phyloP scores from a whole-genome alignment of 257 asterid species.

The Fraxinus excelsior region DNA sequence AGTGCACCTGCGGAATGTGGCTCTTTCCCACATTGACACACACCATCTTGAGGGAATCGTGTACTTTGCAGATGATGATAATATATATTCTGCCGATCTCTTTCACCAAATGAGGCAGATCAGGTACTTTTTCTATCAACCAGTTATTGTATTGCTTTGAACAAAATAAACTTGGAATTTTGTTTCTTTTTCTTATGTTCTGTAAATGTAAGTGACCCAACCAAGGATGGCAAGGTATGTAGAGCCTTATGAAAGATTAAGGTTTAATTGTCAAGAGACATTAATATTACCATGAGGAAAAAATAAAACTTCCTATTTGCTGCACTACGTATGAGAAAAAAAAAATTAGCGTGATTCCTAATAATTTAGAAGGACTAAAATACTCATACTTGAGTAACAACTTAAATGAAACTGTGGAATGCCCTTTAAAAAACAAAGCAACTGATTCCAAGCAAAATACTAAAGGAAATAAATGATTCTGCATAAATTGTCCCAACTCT shows the following conservation, averaged over 20 bases:
- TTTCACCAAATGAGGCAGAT: conserved; percentile 68
- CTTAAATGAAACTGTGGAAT: background rate
- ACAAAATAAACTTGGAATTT: background rate
- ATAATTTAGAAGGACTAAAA: background rate
- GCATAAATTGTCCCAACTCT: background rate
- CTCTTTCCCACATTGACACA: conserved; percentile 69
- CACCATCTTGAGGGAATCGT: conserved; percentile 78
- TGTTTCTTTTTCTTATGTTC: conserved; percentile 8
- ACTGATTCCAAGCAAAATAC: background rate
- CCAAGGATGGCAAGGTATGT: background rate
- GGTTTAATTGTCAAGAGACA: too few species aligned
- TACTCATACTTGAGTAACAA: background rate
- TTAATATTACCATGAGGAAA: background rate
- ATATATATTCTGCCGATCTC: conserved; percentile 49
- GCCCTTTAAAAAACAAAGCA: background rate
- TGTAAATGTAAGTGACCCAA: background rate
- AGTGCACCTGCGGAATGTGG: conserved; percentile 58
- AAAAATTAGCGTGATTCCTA: background rate
- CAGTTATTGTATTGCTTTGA: background rate
- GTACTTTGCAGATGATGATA: conserved; percentile 75
- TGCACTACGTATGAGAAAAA: background rate
- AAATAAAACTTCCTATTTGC: background rate
- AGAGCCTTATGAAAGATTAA: too few species aligned
- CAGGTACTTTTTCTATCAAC: conserved; percentile 48
- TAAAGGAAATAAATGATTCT: background rate